Evolutionary conservation across 305 asterid species (phyloP), one percentile per base, ranked within the genome.

Genomic region (Caryopteris hybrid): DNA sequence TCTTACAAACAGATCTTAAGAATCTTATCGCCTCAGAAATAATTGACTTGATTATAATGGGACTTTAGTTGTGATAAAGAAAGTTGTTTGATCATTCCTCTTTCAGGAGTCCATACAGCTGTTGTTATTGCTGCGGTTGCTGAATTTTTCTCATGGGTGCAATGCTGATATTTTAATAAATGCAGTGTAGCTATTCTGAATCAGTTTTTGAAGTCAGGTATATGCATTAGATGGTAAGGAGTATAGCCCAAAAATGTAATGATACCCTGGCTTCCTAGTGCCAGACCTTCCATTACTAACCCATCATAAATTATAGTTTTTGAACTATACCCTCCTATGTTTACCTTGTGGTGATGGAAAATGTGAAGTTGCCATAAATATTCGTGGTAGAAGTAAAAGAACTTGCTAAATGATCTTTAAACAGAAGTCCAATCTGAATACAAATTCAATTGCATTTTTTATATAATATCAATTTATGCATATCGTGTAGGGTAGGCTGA

Each of bases 401-500:
- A 69, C 71, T 61, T 72, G 55, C 41, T 43, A 38, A n/a, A 10
- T 14, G 47, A 53, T 45, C 57, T 34, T 8, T 53, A 59, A 52
- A 48, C 29, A 18, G 12, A 72, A 31, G 11, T 64, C 51, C 60
- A 10, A 29, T 55, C 17, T 27, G 23, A 3, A 39, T 51, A 46
- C 61, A 29, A 53, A 27, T 20, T 57, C 21, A 2, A 66, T 31
- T 17, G 27, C 38, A 3, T 20, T 56, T 34, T 25, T 47, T 60
- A 57, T 68, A 50, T 70, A 10, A 64, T 54, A 53, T 38, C 36
- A 6, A 27, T 9, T 14, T 67, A 14, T 71, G 64, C 4, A n/a
- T 56, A 54, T 61, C 70, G 71, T 76, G 76, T 65, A 92, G 97
- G 99, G 97, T 21, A 86, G 91, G 68, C 84, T 94, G 79, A 91